Percentiles rank a stretch among this genome's conserved stretches.
Conservation (phyloP, 345 rosid genomes). For the Noccaea bulbosa region DNA sequence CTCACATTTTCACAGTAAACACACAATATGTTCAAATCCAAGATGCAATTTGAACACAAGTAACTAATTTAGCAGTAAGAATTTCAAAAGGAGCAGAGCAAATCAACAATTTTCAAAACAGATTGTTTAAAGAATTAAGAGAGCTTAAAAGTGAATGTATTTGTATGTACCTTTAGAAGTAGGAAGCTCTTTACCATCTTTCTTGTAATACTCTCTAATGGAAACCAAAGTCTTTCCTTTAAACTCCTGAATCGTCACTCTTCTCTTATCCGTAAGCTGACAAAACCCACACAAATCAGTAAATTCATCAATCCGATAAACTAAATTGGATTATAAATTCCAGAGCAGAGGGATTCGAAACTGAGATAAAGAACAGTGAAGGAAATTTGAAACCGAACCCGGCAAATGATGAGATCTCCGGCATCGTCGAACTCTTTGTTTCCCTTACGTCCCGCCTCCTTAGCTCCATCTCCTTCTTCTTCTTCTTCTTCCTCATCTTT, state of each 20-base stretch:
- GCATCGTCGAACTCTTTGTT: conserved; percentile 68
- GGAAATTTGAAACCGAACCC: conserved; percentile 48
- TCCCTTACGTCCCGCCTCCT: conserved; percentile 32
- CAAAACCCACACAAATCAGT: neutral
- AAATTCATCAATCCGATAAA: neutral
- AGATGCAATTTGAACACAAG: neutral
- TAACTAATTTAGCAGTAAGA: neutral
- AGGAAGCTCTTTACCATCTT: conserved; percentile 91
- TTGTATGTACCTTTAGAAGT: conserved; percentile 65
- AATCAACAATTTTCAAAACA: too few relatives aligned
- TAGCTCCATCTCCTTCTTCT: conserved; percentile 29
- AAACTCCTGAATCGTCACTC: conserved; percentile 86
- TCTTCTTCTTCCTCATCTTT: conserved; percentile 35
- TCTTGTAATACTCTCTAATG: conserved; percentile 76
- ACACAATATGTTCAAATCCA: neutral
- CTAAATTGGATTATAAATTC: too few relatives aligned
- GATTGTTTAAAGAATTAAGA: too few relatives aligned
- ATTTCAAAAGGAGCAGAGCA: neutral
- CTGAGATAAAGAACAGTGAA: neutral
- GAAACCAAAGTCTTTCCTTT: conserved; percentile 79
- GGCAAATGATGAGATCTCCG: conserved; percentile 80
- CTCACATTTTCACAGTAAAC: neutral
- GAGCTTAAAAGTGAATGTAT: neutral
- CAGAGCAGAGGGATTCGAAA: neutral
- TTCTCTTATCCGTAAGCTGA: conserved; percentile 76